A percentile compares a stretch with the other conserved stretches of the same genome.
These are phyloP conservation scores for Monilinia polystroma DNA, from an alignment of 2,329 filamentous ascomycete genomes.

Conservation along the genomic window DNA sequence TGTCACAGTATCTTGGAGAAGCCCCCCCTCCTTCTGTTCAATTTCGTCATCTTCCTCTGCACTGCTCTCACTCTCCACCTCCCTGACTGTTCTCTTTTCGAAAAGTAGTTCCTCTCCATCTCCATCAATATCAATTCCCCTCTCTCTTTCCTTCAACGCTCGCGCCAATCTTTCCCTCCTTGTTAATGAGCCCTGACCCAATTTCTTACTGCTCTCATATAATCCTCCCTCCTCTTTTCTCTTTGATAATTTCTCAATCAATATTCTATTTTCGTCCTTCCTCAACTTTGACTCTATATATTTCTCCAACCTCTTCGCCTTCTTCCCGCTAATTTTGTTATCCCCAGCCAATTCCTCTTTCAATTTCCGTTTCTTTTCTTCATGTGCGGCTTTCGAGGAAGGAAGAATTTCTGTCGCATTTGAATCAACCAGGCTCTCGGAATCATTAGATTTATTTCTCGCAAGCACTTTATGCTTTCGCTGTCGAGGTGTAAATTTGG, in stretches of 20 bases:
- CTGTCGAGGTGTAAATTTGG: slow-evolving; percentile 60
- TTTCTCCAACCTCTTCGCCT: slow-evolving; percentile 65
- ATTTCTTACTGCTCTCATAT: slow-evolving; percentile 72
- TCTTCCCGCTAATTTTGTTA: slow-evolving; percentile 60
- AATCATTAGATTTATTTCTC: slow-evolving; percentile 52
- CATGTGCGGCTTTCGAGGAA: slow-evolving; percentile 47
- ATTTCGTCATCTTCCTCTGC: slow-evolving; percentile 32
- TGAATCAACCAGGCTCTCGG: slow-evolving; percentile 47
- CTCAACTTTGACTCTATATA: slow-evolving; percentile 85
- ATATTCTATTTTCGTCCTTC: slow-evolving; percentile 85
- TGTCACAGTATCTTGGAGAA: slow-evolving; percentile 25
- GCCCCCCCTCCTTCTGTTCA: background rate
- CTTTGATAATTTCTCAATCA: slow-evolving; percentile 79
- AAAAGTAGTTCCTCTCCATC: slow-evolving; percentile 55
- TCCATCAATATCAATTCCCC: slow-evolving; percentile 31
- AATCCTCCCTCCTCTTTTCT: slow-evolving; percentile 79
- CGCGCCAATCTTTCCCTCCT: slow-evolving; percentile 67
- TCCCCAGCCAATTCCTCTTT: slow-evolving; percentile 53
- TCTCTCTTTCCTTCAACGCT: slow-evolving; percentile 53
- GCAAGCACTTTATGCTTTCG: slow-evolving; percentile 69
- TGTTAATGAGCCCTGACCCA: slow-evolving; percentile 71
- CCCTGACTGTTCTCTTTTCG: slow-evolving; percentile 41
- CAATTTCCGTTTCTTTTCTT: slow-evolving; percentile 55
- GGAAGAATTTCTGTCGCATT: slow-evolving; percentile 56
- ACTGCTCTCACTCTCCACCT: slow-evolving; percentile 40